Base-by-base conservation (phyloP, 805 yeast genomes). In the Novakomyces olei region DNA sequence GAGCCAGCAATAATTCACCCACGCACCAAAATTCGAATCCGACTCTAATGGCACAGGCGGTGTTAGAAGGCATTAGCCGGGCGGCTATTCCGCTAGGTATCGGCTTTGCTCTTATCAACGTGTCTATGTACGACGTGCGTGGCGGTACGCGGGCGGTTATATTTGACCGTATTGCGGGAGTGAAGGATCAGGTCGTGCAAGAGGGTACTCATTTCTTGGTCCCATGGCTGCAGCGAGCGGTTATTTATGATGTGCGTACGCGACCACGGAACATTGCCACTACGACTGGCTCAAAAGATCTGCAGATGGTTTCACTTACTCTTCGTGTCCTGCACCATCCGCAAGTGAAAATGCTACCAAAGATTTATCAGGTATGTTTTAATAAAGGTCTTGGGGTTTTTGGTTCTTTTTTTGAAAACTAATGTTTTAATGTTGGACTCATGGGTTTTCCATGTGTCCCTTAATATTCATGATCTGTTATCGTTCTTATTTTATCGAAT, bases 111-210 rank as follows among this genome's bases (percentile, higher is more conserved):
- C 71, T 75, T 7, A 75, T 73, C 5, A 85, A 80, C 49, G 69
- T 75, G 44, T 72, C 95, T 19, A 60, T 88, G 57, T 88, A 80
- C 51, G 96, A 88, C 49, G 98, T 88, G 25, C 72, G 75, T 49
- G 98, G 98, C 38, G 98, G 98, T 35, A 68, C 78, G 37, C 65
- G 98, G 51, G 98, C 95, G 16, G 92, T 88, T 34, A 76, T 88
- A 40, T 88, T 88, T 49, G 96, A 88, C 59, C 65, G 98, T 45
- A 55, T 88, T 37, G 58, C 65, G 28, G 98, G 98, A 58, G 92
- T 88, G 34, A 75, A 78, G 53, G 71, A 70, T 45, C 58, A 60
- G n/a, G 95, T 88, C 16, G 62, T 83, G 38, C 93, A 95, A 19
- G 98, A 88, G 58, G 98, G 98, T 38, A 77, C 96, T 16, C 96